Conservation (phyloP, 495 filamentous ascomycete species). For the Penicillium pancosmium region DNA sequence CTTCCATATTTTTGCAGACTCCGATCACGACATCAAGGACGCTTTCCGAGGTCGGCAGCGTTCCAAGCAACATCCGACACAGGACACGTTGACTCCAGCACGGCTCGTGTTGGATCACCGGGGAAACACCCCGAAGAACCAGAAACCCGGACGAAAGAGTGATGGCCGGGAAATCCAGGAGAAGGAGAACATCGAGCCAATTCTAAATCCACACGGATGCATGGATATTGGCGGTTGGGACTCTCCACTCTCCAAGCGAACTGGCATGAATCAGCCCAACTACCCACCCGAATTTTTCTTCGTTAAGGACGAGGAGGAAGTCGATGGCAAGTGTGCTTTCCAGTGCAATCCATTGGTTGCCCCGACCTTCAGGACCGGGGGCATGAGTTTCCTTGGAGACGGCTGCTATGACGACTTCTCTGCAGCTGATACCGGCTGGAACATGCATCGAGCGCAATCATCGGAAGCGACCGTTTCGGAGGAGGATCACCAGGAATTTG, state of each 20-base stretch:
- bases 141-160: constrained; percentile 15
- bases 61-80: background rate
- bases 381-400: constrained; percentile 16
- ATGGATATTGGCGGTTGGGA: constrained; percentile 36
- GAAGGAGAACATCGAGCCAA: constrained; percentile 53
- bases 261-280: constrained; percentile 25
- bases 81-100: constrained; percentile 26
- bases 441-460: constrained; percentile 19
- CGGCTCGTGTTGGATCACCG: constrained; percentile 28
- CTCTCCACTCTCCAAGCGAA: constrained; percentile 34
- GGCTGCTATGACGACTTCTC: constrained; percentile 19
- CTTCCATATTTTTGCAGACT: constrained; percentile 44
- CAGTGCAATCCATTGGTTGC: constrained; percentile 44
- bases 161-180: constrained; percentile 10
- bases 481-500: constrained; percentile 33
- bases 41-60: constrained; percentile 14
- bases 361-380: constrained; percentile 22
- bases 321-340: constrained; percentile 31
- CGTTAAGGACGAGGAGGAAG: constrained; percentile 32
- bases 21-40: constrained; percentile 13
- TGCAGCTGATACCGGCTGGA: constrained; percentile 14
- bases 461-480: constrained; percentile 41
- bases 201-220: constrained; percentile 36
- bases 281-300: constrained; percentile 39
- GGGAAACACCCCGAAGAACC: constrained; percentile 14